phyloP scores from a whole-genome alignment of 306 rosid genomes.

The Medicago arabica region DNA sequence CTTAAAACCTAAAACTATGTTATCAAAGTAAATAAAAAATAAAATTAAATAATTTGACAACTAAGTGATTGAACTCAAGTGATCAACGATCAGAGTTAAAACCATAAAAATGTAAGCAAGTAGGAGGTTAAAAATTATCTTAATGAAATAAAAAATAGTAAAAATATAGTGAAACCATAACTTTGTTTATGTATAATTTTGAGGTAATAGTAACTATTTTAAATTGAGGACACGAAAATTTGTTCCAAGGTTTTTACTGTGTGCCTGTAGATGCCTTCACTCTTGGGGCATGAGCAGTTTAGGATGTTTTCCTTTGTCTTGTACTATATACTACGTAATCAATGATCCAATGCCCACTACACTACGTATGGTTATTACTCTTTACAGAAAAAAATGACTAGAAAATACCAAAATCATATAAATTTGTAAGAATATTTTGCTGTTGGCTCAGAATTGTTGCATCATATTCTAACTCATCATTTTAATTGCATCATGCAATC shows the following conservation, averaged over 20 bases:
- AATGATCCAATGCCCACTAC: neutral
- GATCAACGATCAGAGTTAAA: too few relatives aligned
- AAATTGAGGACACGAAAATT: neutral
- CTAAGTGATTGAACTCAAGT: too few relatives aligned
- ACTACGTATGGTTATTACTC: constrained; percentile 7
- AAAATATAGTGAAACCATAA: too few relatives aligned
- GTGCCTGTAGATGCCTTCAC: constrained; percentile 34
- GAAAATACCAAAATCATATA: constrained; percentile 19
- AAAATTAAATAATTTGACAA: too few relatives aligned
- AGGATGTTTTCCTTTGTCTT: constrained; percentile 40
- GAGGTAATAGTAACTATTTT: neutral
- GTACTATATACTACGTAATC: neutral
- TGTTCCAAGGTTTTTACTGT: neutral
- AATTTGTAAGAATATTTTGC: constrained; percentile 36
- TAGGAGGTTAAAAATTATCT: too few relatives aligned
- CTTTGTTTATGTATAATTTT: neutral
- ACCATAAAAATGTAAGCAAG: too few relatives aligned
- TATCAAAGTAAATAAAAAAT: too few relatives aligned
- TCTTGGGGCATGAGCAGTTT: constrained; percentile 35
- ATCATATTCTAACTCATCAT: neutral
- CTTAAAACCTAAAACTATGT: too few relatives aligned
- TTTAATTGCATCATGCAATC: neutral
- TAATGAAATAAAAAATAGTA: too few relatives aligned
- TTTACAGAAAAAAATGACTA: neutral
- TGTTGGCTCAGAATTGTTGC: constrained; percentile 25